Evolutionary conservation across 441 rosid genomes (phyloP).

Genomic region (Jatropha multifida): DNA sequence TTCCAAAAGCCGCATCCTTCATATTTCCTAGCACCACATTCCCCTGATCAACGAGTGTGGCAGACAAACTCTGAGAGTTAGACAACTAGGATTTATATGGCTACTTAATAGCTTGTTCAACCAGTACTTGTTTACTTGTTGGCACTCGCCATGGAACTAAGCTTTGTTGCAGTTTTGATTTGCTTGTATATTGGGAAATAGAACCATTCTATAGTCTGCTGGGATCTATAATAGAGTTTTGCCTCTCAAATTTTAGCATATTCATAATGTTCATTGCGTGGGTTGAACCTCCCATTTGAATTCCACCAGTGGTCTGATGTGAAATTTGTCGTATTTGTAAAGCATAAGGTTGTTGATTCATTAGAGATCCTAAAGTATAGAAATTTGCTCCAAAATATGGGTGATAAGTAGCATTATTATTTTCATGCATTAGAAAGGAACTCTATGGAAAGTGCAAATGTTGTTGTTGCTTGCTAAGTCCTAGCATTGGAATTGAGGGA

Average conservation of each 20-base stretch:
- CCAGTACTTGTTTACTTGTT: conserved; percentile 52
- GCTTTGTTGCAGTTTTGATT: conserved; percentile 49
- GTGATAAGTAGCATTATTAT: conserved; percentile 45
- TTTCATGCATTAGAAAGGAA: conserved; percentile 60
- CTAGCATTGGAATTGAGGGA: conserved; percentile 50
- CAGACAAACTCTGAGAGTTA: conserved; percentile 35
- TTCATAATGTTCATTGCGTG: conserved; percentile 49
- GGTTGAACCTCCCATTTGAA: conserved; percentile 60
- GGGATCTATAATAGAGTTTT: conserved; percentile 49
- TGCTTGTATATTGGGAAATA: conserved; percentile 49
- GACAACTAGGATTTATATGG: conserved; percentile 42
- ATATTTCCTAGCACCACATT: conserved; percentile 39
- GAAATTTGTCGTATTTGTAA: conserved; percentile 58
- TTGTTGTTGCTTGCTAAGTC: conserved; percentile 63
- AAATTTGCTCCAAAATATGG: conserved; percentile 58
- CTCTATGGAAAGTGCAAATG: conserved; percentile 64
- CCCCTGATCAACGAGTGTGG: conserved; percentile 46
- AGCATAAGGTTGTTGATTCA: conserved; percentile 67
- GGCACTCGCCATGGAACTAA: conserved; percentile 59
- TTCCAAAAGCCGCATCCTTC: conserved; percentile 34
- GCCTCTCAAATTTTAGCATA: conserved; percentile 69
- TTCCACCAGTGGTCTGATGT: conserved; percentile 51
- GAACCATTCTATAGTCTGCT: conserved; percentile 57
- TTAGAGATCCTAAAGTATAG: conserved; percentile 48
- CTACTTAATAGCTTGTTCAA: conserved; percentile 57